Conservation (phyloP, 139 green algal species). For the Zygnema circumcarinatum region DNA sequence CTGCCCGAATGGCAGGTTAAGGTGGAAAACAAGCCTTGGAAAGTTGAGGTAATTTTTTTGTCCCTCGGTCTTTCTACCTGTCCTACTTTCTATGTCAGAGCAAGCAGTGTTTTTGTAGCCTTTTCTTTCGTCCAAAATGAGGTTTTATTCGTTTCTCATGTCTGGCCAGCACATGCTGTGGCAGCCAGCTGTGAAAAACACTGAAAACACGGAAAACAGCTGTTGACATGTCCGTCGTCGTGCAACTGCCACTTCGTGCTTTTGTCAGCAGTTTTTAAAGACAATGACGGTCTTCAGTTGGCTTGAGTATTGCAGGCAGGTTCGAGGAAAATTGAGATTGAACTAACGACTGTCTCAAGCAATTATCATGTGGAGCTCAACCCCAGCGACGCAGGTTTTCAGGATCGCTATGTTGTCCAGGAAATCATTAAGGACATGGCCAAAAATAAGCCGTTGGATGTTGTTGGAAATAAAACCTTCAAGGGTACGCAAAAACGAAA, state of each 20-base stretch:
- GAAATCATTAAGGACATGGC: slow-evolving; percentile 99
- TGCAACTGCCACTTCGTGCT: no score
- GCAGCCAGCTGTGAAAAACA: no score
- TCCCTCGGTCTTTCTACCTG: not conserved
- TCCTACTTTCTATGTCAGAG: no score
- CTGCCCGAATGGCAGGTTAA: slow-evolving; percentile 68
- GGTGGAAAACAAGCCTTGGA: slow-evolving; percentile 92
- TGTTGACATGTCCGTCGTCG: no score
- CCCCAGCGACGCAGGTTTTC: slow-evolving; percentile 88
- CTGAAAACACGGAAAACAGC: no score
- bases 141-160: no score
- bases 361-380: slow-evolving; percentile 97
- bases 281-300: no score
- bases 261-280: no score
- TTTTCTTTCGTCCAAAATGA: no score
- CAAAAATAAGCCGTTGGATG: slow-evolving; percentile 80
- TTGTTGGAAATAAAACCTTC: slow-evolving; percentile 72
- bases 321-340: slow-evolving; percentile 88
- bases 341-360: slow-evolving; percentile 88
- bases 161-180: no score
- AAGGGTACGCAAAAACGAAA: slow-evolving; percentile 73
- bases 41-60: slow-evolving; percentile 70
- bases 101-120: no score
- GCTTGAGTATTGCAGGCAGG: slow-evolving; percentile 45
- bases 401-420: slow-evolving; percentile 92